Evolutionary conservation across 257 asterid species (phyloP).

Genomic region (Nicotiana paniculata): DNA sequence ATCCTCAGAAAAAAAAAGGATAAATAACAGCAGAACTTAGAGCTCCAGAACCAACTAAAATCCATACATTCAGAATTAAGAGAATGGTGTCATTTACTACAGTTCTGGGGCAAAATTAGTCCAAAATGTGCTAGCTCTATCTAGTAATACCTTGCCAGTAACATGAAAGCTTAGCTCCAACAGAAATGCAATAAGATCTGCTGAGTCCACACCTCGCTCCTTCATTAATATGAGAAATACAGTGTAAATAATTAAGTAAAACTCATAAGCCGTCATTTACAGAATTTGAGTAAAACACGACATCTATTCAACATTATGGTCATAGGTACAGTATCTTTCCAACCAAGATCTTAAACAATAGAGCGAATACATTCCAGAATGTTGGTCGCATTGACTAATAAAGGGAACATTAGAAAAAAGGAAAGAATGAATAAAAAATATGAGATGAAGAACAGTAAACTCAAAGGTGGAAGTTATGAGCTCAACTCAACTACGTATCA

Average conservation of each 20-base stretch:
- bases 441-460: background rate
- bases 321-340: background rate
- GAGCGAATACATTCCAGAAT: conserved; percentile 2
- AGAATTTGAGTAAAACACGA: no score
- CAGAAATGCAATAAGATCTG: conserved; percentile 88
- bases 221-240: conserved; percentile 23
- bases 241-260: background rate
- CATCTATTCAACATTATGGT: background rate
- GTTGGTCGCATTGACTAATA: background rate
- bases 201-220: conserved; percentile 93
- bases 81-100: background rate
- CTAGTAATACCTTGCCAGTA: conserved; percentile 69
- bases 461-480: background rate
- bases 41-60: background rate
- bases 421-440: conserved; percentile 6
- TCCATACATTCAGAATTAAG: background rate
- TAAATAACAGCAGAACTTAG: no score
- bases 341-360: background rate
- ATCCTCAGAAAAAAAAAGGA: no score
- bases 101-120: background rate
- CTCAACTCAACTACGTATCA: background rate
- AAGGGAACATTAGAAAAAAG: background rate
- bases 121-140: background rate
- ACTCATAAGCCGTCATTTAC: background rate
- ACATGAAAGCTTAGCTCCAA: conserved; percentile 97